Evolutionary conservation across 176 grass and related monocot species (phyloP).

Genomic region (Paspalum notatum): DNA sequence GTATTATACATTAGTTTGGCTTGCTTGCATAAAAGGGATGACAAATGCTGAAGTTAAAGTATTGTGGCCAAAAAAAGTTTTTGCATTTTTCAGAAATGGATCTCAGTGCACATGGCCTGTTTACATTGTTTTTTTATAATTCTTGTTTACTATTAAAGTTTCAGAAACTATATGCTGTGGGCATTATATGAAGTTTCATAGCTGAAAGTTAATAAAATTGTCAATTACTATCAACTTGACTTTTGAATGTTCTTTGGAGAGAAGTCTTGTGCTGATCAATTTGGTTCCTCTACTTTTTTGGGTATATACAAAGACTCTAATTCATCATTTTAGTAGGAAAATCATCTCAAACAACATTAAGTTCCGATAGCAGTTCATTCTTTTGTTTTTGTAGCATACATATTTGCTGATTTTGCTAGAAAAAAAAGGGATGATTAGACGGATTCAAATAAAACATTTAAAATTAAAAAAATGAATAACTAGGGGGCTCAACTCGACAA

Average conservation of each 20-base stretch:
- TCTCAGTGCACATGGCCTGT: neutral
- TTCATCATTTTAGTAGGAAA: neutral
- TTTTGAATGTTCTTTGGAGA: neutral
- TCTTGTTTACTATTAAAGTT: neutral
- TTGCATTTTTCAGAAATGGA: neutral
- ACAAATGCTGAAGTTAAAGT: neutral
- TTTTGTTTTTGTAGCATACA: neutral
- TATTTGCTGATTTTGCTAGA: neutral
- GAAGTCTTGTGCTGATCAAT: neutral
- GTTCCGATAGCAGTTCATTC: neutral
- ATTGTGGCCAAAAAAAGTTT: neutral
- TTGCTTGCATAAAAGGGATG: neutral
- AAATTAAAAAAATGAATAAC: neutral
- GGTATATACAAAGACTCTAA: neutral
- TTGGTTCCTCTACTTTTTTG: neutral
- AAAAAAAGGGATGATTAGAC: neutral
- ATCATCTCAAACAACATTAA: neutral
- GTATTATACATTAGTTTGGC: conserved; percentile 6
- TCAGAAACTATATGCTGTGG: neutral
- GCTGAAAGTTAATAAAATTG: neutral
- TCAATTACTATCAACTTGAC: neutral
- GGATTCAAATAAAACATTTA: conserved; percentile 7
- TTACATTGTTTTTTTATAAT: neutral
- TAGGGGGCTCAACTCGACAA: neutral
- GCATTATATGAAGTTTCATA: neutral